phyloP scores from a whole-genome alignment of 768 basidiomycete species.

The Tephrocybe sp. region DNA sequence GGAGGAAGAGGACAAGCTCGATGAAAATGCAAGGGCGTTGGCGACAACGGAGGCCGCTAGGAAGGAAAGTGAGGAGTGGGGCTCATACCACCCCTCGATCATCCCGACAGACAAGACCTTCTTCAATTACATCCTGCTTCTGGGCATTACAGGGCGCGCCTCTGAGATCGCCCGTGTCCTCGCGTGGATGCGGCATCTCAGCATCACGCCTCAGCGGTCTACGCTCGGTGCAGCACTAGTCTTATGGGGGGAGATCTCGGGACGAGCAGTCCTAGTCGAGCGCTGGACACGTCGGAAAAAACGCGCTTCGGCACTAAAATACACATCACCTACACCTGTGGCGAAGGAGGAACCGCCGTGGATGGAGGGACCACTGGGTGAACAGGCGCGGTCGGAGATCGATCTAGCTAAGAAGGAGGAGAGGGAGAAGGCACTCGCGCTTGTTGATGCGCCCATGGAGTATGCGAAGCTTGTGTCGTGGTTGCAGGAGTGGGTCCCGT shows the following conservation, averaged over 20 bases:
- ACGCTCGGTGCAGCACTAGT: slow-evolving; percentile 65
- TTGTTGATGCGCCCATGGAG: slow-evolving; percentile 26
- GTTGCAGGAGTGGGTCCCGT: slow-evolving; percentile 60
- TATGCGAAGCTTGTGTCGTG: slow-evolving; percentile 49
- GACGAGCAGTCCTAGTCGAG: slow-evolving; percentile 61
- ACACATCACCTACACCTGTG: not conserved
- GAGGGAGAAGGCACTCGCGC: not conserved
- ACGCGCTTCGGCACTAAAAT: not conserved
- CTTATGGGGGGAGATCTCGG: slow-evolving; percentile 71
- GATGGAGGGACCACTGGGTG: not conserved
- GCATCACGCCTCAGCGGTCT: slow-evolving; percentile 47
- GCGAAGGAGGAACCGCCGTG: not conserved
- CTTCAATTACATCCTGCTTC: slow-evolving; percentile 11
- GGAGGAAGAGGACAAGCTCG: slow-evolving; percentile 1
- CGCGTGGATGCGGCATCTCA: slow-evolving; percentile 67
- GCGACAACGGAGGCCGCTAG: not conserved
- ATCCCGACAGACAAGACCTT: slow-evolving; percentile 8
- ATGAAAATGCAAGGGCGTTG: not conserved
- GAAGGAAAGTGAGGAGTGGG: slow-evolving; percentile 1
- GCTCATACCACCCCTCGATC: slow-evolving; percentile 13
- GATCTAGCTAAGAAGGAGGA: not conserved
- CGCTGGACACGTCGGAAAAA: slow-evolving; percentile 24
- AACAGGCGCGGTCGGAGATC: not conserved
- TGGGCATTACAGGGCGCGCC: slow-evolving; percentile 10
- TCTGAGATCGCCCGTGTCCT: slow-evolving; percentile 20